Conservation (phyloP, 164 flowering plant species). For the Sedum album region DNA sequence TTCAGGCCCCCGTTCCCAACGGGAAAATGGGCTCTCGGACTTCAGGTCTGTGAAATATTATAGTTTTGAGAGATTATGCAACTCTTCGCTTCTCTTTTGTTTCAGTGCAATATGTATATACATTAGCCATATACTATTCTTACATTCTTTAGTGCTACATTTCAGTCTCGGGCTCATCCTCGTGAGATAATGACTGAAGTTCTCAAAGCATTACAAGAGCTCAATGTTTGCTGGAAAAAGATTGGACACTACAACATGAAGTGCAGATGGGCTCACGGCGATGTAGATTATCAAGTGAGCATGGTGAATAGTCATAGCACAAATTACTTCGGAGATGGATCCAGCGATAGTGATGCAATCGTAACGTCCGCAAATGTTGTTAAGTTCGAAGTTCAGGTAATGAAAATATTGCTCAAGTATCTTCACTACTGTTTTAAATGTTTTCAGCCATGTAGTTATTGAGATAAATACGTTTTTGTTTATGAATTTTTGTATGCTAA, state of each 20-base stretch:
- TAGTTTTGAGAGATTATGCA: too few species aligned
- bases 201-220: slow-evolving; percentile 67
- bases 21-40: slow-evolving; percentile 97
- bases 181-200: slow-evolving; percentile 55
- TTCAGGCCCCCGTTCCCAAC: slow-evolving; percentile 56
- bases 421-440: too few species aligned
- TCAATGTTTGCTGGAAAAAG: slow-evolving; percentile 85
- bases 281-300: slow-evolving; percentile 16
- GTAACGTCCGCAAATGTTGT: slow-evolving; percentile 38
- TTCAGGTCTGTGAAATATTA: slow-evolving; percentile 47
- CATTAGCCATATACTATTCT: neutral
- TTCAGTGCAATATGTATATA: neutral
- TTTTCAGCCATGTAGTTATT: too few species aligned
- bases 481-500: too few species aligned
- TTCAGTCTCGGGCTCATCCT: neutral
- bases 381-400: slow-evolving; percentile 93
- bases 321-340: neutral
- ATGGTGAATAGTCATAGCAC: neutral
- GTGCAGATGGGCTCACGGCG: slow-evolving; percentile 68
- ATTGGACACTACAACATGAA: slow-evolving; percentile 26
- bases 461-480: too few species aligned
- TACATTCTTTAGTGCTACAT: neutral
- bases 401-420: neutral
- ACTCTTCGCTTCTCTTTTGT: too few species aligned
- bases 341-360: slow-evolving; percentile 21